Percentiles rank a stretch among this genome's conserved stretches.
These are phyloP conservation scores for Colletotrichum filicis DNA, from an alignment of 2,329 filamentous ascomycete genomes.

Conservation along the genomic window DNA sequence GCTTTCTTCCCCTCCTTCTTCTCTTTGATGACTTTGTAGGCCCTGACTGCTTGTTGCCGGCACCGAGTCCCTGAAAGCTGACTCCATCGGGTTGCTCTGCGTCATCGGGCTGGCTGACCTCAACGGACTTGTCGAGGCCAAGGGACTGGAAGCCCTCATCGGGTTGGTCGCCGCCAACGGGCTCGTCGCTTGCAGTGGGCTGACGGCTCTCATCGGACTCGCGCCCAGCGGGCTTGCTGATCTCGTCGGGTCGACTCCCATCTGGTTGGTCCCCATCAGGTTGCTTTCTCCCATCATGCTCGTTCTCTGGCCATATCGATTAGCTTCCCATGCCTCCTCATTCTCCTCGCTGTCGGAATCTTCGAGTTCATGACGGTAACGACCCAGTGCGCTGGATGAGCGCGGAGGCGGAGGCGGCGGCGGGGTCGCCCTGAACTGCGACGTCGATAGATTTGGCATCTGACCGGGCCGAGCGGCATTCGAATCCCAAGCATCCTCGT, in stretches of 20 bases:
- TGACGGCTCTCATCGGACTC: constrained; percentile 8
- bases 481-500: constrained; percentile 27
- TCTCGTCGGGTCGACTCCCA: background rate
- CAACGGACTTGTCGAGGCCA: background rate
- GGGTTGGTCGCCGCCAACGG: background rate
- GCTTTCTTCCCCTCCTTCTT: constrained; percentile 33
- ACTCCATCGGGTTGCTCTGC: background rate
- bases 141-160: background rate
- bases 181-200: background rate
- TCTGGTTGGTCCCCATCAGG: constrained; percentile 4
- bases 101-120: background rate
- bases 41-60: constrained; percentile 18
- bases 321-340: constrained; percentile 28
- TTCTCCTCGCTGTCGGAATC: constrained; percentile 24
- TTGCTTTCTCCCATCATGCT: constrained; percentile 9
- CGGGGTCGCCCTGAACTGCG: constrained; percentile 13
- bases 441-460: constrained; percentile 26
- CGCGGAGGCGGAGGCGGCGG: constrained; percentile 20
- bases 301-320: constrained; percentile 26
- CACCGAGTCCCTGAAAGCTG: constrained; percentile 11
- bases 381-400: constrained; percentile 9
- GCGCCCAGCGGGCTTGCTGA: constrained; percentile 1
- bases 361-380: constrained; percentile 16
- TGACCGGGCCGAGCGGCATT: constrained; percentile 24
- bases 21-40: constrained; percentile 30